These are phyloP conservation scores for Nannizzia gypsea DNA, from an alignment of 2,329 filamentous ascomycete species.

Conservation along the genomic window DNA sequence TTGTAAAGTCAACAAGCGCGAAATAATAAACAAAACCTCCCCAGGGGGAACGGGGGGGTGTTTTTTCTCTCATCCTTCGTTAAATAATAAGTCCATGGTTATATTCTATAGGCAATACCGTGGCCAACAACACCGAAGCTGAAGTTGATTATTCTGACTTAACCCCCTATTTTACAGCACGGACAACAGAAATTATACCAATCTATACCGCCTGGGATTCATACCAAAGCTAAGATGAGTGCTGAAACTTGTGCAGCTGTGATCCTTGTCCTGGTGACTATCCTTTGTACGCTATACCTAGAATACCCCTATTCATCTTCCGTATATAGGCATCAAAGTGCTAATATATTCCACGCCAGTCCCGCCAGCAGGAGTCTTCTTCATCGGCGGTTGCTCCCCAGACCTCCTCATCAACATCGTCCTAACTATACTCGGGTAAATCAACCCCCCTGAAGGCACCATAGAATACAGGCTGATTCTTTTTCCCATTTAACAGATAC, in stretches of 20 bases:
- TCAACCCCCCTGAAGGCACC: slow-evolving; percentile 10
- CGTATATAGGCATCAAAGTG: neutral
- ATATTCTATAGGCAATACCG: too few relatives aligned
- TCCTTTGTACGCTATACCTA: slow-evolving; percentile 28
- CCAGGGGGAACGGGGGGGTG: too few relatives aligned
- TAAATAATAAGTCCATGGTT: too few relatives aligned
- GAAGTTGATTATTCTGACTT: too few relatives aligned
- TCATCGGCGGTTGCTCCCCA: slow-evolving; percentile 52
- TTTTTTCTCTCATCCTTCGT: too few relatives aligned
- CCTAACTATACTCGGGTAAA: slow-evolving; percentile 52
- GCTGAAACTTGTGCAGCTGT: slow-evolving; percentile 27
- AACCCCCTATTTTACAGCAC: too few relatives aligned
- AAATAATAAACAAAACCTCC: too few relatives aligned
- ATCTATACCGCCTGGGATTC: neutral
- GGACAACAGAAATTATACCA: neutral
- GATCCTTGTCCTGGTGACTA: slow-evolving; percentile 36
- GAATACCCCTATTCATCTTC: neutral
- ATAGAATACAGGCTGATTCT: neutral
- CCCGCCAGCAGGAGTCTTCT: slow-evolving; percentile 53
- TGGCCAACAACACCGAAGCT: too few relatives aligned
- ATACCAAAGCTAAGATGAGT: slow-evolving; percentile 9
- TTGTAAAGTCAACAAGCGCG: too few relatives aligned
- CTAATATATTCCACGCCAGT: slow-evolving; percentile 34
- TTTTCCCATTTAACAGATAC: slow-evolving; percentile 38
- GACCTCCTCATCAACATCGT: slow-evolving; percentile 57